These are phyloP conservation scores for Penicillium sclerotigenum DNA, from an alignment of 2,329 filamentous ascomycete genomes.

Conservation along the genomic window DNA sequence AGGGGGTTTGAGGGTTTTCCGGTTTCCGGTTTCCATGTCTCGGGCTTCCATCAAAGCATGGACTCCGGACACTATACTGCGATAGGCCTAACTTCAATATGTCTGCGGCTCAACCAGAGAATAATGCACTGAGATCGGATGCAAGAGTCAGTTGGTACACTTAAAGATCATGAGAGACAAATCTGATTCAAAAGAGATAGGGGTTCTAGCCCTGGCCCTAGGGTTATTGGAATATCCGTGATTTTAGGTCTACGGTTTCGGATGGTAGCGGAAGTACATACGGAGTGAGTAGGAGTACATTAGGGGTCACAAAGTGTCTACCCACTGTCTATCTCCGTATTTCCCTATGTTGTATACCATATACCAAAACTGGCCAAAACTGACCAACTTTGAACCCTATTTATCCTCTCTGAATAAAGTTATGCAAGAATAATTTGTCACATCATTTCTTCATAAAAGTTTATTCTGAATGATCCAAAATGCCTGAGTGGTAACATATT, in stretches of 20 bases:
- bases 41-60: not conserved
- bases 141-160: not conserved
- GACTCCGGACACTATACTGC: not conserved
- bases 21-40: not conserved
- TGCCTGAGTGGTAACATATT: too few relatives aligned
- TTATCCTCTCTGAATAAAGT: too few relatives aligned
- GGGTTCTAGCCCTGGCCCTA: not conserved
- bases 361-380: too few relatives aligned
- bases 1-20: not conserved
- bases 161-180: not conserved
- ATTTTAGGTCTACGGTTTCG: constrained; percentile 1
- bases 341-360: too few relatives aligned
- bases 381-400: too few relatives aligned
- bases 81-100: not conserved
- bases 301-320: too few relatives aligned
- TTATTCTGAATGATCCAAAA: too few relatives aligned
- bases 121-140: too few relatives aligned
- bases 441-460: too few relatives aligned
- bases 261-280: constrained; percentile 6
- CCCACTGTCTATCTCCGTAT: too few relatives aligned
- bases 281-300: too few relatives aligned
- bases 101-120: not conserved
- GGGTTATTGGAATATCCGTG: not conserved
- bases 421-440: too few relatives aligned
- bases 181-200: not conserved